phyloP scores from a whole-genome alignment of 2,329 filamentous ascomycete species.

The Dactylella cylindrospora region DNA sequence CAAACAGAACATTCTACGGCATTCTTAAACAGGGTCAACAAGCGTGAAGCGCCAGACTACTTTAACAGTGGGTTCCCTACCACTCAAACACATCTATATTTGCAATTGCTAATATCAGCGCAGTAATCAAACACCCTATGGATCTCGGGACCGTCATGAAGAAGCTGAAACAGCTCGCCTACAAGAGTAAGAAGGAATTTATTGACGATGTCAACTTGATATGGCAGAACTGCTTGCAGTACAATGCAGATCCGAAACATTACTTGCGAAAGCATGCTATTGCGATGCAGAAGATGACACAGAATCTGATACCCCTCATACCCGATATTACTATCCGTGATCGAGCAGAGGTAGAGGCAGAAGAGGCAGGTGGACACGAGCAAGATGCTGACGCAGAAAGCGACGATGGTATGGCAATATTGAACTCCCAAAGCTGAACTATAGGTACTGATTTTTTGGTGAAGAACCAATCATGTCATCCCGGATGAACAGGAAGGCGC shows the following conservation, averaged over 20 bases:
- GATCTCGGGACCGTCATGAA: constrained; percentile 98
- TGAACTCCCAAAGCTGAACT: not conserved
- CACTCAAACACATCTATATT: not conserved
- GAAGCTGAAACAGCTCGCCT: constrained; percentile 78
- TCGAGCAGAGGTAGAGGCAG: constrained; percentile 88
- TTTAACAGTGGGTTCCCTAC: constrained; percentile 69
- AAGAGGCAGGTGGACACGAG: constrained; percentile 57
- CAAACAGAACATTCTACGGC: constrained; percentile 97
- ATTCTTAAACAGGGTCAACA: constrained; percentile 91
- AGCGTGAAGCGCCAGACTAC: constrained; percentile 94
- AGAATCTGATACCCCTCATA: constrained; percentile 92
- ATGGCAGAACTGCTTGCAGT: constrained; percentile 94
- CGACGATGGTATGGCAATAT: constrained; percentile 47
- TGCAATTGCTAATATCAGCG: constrained; percentile 1
- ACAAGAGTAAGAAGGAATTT: constrained; percentile 91
- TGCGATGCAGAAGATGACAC: constrained; percentile 95
- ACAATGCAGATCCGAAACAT: constrained; percentile 87
- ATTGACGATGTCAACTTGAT: constrained; percentile 91
- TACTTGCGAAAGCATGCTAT: constrained; percentile 88
- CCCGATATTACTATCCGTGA: constrained; percentile 88
- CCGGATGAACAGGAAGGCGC: constrained; percentile 77
- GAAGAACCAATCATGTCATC: constrained; percentile 94
- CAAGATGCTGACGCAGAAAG: constrained; percentile 49
- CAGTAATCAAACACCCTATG: constrained; percentile 95
- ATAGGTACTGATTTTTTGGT: constrained; percentile 38